phyloP scores from a whole-genome alignment of 2,329 filamentous ascomycete genomes.

The Lecanicillium sp. region DNA sequence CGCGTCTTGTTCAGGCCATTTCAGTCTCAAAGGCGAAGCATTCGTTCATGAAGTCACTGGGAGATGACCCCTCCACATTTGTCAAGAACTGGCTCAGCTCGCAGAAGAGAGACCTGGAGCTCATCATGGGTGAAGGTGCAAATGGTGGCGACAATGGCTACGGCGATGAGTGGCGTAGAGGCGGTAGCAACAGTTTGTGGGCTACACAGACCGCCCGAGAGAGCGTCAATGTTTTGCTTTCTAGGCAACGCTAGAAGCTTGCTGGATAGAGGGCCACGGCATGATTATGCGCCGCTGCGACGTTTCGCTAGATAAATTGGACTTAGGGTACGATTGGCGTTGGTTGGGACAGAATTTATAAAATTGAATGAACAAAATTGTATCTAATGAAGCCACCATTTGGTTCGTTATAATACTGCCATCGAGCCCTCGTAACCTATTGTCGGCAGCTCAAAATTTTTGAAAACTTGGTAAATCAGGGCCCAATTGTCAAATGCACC shows the following conservation, averaged over 20 bases:
- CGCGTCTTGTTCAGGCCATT: conserved; percentile 73
- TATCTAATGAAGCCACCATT: not conserved
- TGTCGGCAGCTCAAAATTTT: too few relatives aligned
- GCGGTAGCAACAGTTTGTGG: conserved; percentile 48
- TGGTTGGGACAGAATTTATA: not conserved
- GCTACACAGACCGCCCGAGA: conserved; percentile 50
- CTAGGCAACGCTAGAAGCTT: conserved; percentile 34
- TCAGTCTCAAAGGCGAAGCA: conserved; percentile 83
- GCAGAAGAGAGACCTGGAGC: conserved; percentile 83
- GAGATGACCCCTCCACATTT: conserved; percentile 76
- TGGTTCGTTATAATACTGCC: not conserved
- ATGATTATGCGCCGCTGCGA: not conserved
- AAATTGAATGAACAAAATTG: not conserved
- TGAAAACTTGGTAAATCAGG: too few relatives aligned
- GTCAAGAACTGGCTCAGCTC: conserved; percentile 82
- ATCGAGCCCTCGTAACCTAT: not conserved
- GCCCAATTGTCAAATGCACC: not conserved
- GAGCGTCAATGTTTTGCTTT: conserved; percentile 53
- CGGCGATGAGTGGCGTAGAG: conserved; percentile 62
- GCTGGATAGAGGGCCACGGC: not conserved
- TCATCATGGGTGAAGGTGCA: conserved; percentile 74
- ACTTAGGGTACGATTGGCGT: conserved; percentile 4
- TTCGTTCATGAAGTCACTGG: conserved; percentile 72
- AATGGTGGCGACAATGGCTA: conserved; percentile 47
- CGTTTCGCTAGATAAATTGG: not conserved